These are phyloP conservation scores for Volvox carteri DNA, from an alignment of 163 green algal genomes.

Conservation along the genomic window DNA sequence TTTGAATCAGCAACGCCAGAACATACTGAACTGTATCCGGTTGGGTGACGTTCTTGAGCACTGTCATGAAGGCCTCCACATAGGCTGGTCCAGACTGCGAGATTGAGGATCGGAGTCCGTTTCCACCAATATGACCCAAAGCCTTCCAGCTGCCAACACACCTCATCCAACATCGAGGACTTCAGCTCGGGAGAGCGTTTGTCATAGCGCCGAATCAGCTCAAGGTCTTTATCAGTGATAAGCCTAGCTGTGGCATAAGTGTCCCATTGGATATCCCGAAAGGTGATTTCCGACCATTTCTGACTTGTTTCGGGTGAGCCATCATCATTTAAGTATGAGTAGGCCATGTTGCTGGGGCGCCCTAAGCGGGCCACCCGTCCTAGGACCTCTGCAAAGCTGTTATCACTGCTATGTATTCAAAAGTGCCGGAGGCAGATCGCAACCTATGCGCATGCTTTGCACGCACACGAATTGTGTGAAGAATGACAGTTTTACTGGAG, in stretches of 20 bases:
- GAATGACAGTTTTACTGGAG: not conserved
- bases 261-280: slow-evolving; percentile 74
- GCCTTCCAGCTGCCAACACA: slow-evolving; percentile 47
- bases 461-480: not conserved
- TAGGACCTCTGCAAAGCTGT: not conserved
- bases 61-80: slow-evolving; percentile 90
- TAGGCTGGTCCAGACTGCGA: slow-evolving; percentile 87
- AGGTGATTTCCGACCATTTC: slow-evolving; percentile 52
- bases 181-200: slow-evolving; percentile 85
- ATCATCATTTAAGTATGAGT: slow-evolving; percentile 32
- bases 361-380: slow-evolving; percentile 14
- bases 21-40: slow-evolving; percentile 98
- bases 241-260: slow-evolving; percentile 93
- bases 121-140: not conserved
- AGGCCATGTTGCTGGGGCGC: slow-evolving; percentile 33
- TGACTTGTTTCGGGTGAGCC: slow-evolving; percentile 25
- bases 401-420: not conserved
- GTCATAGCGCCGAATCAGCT: slow-evolving; percentile 92
- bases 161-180: slow-evolving; percentile 86
- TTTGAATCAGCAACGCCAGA: slow-evolving; percentile 94
- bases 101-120: slow-evolving; percentile 19
- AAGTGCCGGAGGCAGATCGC: not conserved
- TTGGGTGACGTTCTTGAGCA: slow-evolving; percentile 95
- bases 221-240: slow-evolving; percentile 82
- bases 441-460: not conserved